Evolutionary conservation across 306 rosid species (phyloP), one percentile per base, ranked within the genome.

Genomic region (Carpinus viminea): DNA sequence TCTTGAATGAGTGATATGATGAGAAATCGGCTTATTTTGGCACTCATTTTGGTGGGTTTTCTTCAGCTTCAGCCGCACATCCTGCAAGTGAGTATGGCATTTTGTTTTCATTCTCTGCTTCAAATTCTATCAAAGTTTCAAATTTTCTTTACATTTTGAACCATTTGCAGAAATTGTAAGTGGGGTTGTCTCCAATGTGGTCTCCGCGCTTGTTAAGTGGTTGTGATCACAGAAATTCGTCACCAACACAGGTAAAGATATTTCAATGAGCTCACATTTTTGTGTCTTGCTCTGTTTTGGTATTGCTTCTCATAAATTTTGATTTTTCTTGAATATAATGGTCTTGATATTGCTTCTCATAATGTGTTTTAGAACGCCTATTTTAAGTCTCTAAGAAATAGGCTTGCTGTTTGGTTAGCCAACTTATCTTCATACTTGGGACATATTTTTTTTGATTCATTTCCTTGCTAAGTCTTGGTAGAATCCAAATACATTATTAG

Each of bases 141-240:
- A 66, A 12, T 60, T 45, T 59, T 21, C 64, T 77, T 68, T 79
- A 50, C 74, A 62, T 79, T 79, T 79, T 68, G 64, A 50, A 76
- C 73, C 72, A 76, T 76, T 17, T 78, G 83, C 93, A 95, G 98
- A 88, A 82, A 85, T 93, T 87, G 80, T 91, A 34, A 89, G 92
- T 43, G 93, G 93, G 71, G 82, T 92, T 85, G 93, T 91, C 66
- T 83, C 99, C 24, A 96, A 93, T 85, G 93, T 90, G 83, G 92
- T 88, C 61, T 91, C 99, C 83, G 79, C 96, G 78, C 88, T 95
- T 73, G 55, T 96, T 68, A 93, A 91, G 81, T 90, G 94, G 93
- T 77, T 96, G 12, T 91, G 98, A 97, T 91, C 97, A 31, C 84
- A 90, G 51, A 90, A 95, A 83, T 90, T 96, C 77, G 84, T 92